Evolutionary conservation across 768 basidiomycete genomes (phyloP).

Genomic region (Leucocoprinus leucothites): DNA sequence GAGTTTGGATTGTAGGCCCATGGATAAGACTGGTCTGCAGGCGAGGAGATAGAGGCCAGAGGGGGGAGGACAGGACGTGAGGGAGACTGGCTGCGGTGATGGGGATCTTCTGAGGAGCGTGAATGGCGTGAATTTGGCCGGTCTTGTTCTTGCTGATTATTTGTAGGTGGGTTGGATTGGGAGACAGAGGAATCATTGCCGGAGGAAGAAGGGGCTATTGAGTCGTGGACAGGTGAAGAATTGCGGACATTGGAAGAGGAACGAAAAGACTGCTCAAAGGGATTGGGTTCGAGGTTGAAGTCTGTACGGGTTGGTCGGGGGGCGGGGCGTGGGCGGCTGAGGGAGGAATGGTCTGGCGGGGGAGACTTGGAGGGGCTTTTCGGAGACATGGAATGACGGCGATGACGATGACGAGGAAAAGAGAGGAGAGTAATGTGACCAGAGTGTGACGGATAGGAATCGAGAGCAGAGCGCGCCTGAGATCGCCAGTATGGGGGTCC

Average conservation of each 20-base stretch:
- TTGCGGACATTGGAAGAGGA: slow-evolving; percentile 51
- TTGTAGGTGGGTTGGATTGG: slow-evolving; percentile 10
- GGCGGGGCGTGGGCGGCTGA: slow-evolving; percentile 15
- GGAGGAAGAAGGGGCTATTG: slow-evolving; percentile 29
- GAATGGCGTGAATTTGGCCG: slow-evolving; percentile 24
- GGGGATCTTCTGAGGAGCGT: slow-evolving; percentile 20
- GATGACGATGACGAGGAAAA: slow-evolving; percentile 13
- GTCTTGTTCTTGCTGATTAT: slow-evolving; percentile 21
- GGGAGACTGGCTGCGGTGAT: slow-evolving; percentile 38
- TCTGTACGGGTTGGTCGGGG: slow-evolving; percentile 54
- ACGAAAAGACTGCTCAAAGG: slow-evolving; percentile 91
- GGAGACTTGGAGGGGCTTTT: slow-evolving; percentile 34
- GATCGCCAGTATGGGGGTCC: slow-evolving; percentile 29
- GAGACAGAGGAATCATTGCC: slow-evolving; percentile 24
- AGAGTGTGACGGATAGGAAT: slow-evolving; percentile 1
- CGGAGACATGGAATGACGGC: slow-evolving; percentile 34
- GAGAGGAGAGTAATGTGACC: slow-evolving; percentile 7
- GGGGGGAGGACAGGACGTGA: slow-evolving; percentile 80
- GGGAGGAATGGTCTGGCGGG: slow-evolving; percentile 15
- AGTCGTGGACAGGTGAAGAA: slow-evolving; percentile 38
- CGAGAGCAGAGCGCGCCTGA: slow-evolving; percentile 5
- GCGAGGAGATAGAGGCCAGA: slow-evolving; percentile 73
- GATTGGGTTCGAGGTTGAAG: slow-evolving; percentile 82
- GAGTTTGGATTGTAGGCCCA: slow-evolving; percentile 63
- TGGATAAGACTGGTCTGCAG: slow-evolving; percentile 57